Evolutionary conservation across 805 yeast genomes (phyloP), one percentile per base, ranked within the genome.

Genomic region (Priceomyces medius): DNA sequence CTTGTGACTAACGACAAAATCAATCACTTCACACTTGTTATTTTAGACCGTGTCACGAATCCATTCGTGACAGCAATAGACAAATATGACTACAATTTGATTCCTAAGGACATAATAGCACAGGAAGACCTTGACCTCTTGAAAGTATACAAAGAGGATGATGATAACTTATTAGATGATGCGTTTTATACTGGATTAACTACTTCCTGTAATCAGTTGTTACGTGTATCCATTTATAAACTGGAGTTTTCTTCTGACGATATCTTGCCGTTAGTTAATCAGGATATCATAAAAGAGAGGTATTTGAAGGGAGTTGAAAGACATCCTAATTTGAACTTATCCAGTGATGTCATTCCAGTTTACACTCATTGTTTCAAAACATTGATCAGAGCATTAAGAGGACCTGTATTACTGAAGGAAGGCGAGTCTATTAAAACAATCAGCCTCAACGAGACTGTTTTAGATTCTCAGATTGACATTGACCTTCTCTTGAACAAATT

Each of bases 331-430:
- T 37, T 46, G 45, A 31, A 44, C 34, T 63, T 60, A 18, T 56
- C 65, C 0, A 47, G 58, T 0, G 64, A 59, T 8, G 46, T 59
- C 1, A 50, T 61, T 1, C 90, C 95, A 0, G 63, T 77, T 3
- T 75, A 81, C 2, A 57, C 75, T 0, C 76, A 74, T 33, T 83
- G 95, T 50, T 65, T 85, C 17, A 66, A 68, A 37, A 83, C 88
- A 0, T 53, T 88, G 13, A 71, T 76, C 49, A 80, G 78, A 45
- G 83, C 85, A 7, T 63, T 87, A 35, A 77, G 71, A 47, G 90
- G 88, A 2, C 91, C 95, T 0, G 58, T 88, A 17, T 56, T 67
- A 7, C 58, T 73, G 18, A 59, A 55, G 2, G 63, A 73, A 2
- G 63, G 58, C 2, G 75, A 71, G 4, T 77, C 74, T 8, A 61